Base-by-base conservation (phyloP, 2,329 filamentous ascomycete genomes). In the Pseudogymnoascus sp. region DNA sequence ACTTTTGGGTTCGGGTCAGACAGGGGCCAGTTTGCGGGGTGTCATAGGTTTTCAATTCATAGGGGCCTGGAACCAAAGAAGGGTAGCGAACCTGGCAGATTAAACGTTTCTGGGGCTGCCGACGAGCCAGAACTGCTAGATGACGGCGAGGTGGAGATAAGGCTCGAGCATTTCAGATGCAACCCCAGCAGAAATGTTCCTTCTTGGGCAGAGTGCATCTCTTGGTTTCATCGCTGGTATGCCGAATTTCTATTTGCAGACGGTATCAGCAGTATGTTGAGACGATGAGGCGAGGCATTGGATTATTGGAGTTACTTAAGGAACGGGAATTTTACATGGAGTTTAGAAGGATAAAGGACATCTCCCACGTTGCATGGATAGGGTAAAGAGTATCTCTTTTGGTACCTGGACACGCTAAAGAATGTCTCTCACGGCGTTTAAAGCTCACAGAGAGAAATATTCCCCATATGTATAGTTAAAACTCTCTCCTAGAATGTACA, bases 181-280 rank as follows among this genome's bases (percentile, higher is more conserved):
- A 54, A 54, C 4, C 47, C 47, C 11, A 54, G 47, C 25, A 33
- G 12, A 33, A 54, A 54, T 54, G 28, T 33, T 18, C 25, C 47
- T 54, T 54, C 47, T 11, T 54, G 47, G 47, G 47, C 47, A 18
- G 47, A 54, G 47, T 54, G 8, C 14, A 54, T 54, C 47, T 18
- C 47, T 33, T 54, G 47, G 47, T 33, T 54, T 18, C 47, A 54
- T 54, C 12, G 6, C 6, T 54, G 47, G 47, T 54, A 54, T 18
- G 47, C 47, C 47, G 18, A 54, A 54, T 33, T 54, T 54, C 12
- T 54, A 28, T 54, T 54, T 54, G 47, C 47, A n/a, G 47, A 54
- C n/a, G 47, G 47, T 2, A 54, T 54, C 16, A 54, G 47, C n/a
- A 54, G 47, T 28, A 25, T 54, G 9, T 33, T 54, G 16, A 30